These are phyloP conservation scores for Coelastrella sp. DNA, from an alignment of 139 green algal species.

Conservation along the genomic window DNA sequence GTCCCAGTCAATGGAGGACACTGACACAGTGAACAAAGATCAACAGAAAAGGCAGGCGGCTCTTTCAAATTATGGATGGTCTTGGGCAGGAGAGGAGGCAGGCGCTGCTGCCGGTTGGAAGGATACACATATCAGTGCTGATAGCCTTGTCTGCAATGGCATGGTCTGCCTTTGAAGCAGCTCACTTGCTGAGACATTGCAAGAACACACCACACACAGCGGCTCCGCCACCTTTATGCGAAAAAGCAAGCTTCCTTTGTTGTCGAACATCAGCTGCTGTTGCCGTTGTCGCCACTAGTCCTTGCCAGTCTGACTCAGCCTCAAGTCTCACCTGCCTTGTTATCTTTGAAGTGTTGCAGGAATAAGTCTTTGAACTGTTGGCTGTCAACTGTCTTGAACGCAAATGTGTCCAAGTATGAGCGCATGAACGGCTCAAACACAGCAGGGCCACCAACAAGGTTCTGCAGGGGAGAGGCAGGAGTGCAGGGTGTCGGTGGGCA, in stretches of 20 bases:
- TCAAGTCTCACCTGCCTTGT: neutral
- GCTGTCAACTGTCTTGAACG: conserved; percentile 66
- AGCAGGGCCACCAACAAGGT: conserved; percentile 73
- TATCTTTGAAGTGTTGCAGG: conserved; percentile 74
- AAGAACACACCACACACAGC: no score
- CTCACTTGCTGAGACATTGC: no score
- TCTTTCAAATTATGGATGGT: neutral
- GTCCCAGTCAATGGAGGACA: conserved; percentile 81
- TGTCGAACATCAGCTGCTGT: no score
- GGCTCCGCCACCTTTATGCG: no score
- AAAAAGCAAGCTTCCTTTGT: no score
- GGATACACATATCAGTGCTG: no score
- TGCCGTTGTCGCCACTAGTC: no score
- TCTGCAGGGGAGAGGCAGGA: conserved; percentile 73
- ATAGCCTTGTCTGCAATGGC: no score
- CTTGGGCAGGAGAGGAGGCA: neutral
- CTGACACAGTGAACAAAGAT: conserved; percentile 26
- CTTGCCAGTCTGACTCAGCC: no score
- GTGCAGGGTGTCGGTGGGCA: neutral
- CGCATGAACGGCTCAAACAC: conserved; percentile 83
- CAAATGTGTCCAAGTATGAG: conserved; percentile 65
- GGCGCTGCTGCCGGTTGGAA: no score
- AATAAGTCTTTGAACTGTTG: conserved; percentile 80
- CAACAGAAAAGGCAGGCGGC: neutral
- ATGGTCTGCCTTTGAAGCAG: no score